Evolutionary conservation across 345 rosid species (phyloP).

Genomic region (Mercurialis annua): DNA sequence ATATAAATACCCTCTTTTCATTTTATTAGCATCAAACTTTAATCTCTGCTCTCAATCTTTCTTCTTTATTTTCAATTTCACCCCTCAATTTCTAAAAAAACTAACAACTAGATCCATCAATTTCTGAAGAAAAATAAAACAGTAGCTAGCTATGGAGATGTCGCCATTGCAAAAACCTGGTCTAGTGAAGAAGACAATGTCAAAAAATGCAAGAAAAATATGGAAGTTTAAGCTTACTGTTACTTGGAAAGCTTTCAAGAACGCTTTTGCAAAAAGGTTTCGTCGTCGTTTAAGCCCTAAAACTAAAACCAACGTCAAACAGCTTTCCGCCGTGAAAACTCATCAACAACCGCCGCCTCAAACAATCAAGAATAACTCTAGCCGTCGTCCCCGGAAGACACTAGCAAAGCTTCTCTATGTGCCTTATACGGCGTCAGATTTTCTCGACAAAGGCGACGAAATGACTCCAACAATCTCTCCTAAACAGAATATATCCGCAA

Average conservation of each 20-base stretch:
- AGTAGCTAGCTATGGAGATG: slow-evolving; percentile 19
- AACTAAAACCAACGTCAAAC: slow-evolving; percentile 26
- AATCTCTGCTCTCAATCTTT: neutral
- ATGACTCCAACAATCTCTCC: slow-evolving; percentile 67
- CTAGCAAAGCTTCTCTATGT: slow-evolving; percentile 39
- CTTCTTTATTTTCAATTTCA: neutral
- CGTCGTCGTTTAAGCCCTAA: slow-evolving; percentile 29
- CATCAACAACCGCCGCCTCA: slow-evolving; percentile 18
- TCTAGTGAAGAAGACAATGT: slow-evolving; percentile 24
- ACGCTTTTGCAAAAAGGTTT: slow-evolving; percentile 23
- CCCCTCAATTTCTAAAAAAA: neutral
- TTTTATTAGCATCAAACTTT: neutral
- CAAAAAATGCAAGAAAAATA: slow-evolving; percentile 24
- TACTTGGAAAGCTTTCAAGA: slow-evolving; percentile 40
- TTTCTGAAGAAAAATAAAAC: neutral
- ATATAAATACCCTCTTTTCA: neutral
- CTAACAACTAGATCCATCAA: too few relatives aligned
- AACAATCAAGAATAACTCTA: slow-evolving; percentile 21
- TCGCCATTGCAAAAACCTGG: slow-evolving; percentile 24
- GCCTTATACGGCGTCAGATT: slow-evolving; percentile 44
- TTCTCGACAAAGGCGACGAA: slow-evolving; percentile 47
- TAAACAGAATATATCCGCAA: slow-evolving; percentile 39
- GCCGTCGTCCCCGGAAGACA: slow-evolving; percentile 29
- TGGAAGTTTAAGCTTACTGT: slow-evolving; percentile 42
- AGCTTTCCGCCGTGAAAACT: slow-evolving; percentile 17